Conservation (phyloP, 179 eudicot genomes). For the Actinidia polygama region DNA sequence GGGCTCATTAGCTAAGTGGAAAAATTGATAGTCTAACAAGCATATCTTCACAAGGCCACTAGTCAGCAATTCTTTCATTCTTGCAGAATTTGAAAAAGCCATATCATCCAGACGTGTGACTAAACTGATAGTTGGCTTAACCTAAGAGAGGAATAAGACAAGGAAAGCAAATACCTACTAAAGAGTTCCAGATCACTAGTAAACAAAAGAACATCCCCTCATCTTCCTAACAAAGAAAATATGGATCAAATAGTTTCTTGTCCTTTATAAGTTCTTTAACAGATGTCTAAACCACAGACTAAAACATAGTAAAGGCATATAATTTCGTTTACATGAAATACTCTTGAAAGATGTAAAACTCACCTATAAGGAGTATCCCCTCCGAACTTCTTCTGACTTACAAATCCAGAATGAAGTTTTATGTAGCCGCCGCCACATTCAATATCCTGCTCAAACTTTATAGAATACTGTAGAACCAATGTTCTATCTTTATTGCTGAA, state of each 20-base stretch:
- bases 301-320: neutral
- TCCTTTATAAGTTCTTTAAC: neutral
- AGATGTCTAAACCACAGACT: neutral
- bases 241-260: neutral
- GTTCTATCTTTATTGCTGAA: slow-evolving; percentile 71
- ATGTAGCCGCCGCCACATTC: slow-evolving; percentile 84
- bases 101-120: neutral
- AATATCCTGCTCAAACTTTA: slow-evolving; percentile 67
- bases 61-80: neutral
- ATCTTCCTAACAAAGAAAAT: neutral
- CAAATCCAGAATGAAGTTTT: slow-evolving; percentile 63
- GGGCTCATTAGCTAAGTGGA: neutral
- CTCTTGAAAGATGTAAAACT: neutral
- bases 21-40: slow-evolving; percentile 4
- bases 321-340: neutral
- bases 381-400: slow-evolving; percentile 76
- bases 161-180: slow-evolving; percentile 2
- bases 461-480: slow-evolving; percentile 64
- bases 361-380: slow-evolving; percentile 85
- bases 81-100: neutral
- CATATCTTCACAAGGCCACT: neutral
- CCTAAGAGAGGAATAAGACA: neutral
- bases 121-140: neutral
- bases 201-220: neutral
- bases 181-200: neutral